These are phyloP conservation scores for Stromatinia cepivora DNA, from an alignment of 2,329 filamentous ascomycete genomes.

Conservation along the genomic window DNA sequence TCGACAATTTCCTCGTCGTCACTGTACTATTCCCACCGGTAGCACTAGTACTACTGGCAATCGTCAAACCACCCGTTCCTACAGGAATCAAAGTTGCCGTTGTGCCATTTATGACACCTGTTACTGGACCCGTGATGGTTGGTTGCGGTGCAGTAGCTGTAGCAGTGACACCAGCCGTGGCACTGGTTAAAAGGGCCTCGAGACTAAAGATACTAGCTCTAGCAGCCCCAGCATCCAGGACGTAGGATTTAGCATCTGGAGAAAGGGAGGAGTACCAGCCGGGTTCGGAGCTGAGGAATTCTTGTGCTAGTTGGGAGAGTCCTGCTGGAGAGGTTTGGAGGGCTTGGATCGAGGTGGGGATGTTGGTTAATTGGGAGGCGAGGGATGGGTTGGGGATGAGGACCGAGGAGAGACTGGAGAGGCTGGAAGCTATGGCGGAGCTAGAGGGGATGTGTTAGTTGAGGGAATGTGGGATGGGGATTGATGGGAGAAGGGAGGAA, in stretches of 20 bases:
- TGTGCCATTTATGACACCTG: neutral
- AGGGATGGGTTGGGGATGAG: conserved; percentile 8
- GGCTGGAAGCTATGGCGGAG: conserved; percentile 2
- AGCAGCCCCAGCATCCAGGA: neutral
- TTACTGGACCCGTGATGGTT: neutral
- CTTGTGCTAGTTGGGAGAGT: neutral
- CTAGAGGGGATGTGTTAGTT: neutral
- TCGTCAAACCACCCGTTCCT: neutral
- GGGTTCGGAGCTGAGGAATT: conserved; percentile 8
- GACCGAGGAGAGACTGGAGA: conserved; percentile 3
- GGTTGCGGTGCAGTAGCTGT: neutral
- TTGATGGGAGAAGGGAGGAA: too few species aligned
- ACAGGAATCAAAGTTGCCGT: neutral
- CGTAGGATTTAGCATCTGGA: conserved; percentile 5
- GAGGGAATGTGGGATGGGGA: neutral
- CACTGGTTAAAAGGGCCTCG: neutral
- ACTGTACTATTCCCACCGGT: conserved; percentile 17
- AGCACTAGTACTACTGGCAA: neutral
- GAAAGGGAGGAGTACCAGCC: conserved; percentile 15
- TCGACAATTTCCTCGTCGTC: neutral
- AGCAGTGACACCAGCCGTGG: neutral
- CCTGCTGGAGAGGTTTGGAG: conserved; percentile 13
- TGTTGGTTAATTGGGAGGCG: conserved; percentile 10
- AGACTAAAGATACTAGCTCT: conserved; percentile 1
- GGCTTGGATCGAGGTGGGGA: conserved; percentile 17